Percentiles rank a stretch among this genome's conserved stretches.
Evolutionary conservation across 2,329 filamentous ascomycete genomes (phyloP).

Genomic region (Fusarium hainanense): DNA sequence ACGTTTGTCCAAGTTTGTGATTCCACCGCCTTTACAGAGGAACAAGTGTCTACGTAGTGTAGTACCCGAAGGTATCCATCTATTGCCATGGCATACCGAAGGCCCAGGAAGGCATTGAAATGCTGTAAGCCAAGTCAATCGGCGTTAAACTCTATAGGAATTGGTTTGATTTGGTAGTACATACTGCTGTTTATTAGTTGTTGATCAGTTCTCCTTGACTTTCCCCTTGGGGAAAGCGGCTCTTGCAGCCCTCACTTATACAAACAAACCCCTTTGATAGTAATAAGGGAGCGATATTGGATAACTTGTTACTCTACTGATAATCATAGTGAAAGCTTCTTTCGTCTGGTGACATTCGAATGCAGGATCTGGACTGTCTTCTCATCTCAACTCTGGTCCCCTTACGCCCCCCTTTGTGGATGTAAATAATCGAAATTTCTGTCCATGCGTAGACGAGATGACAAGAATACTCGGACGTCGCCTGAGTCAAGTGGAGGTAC

Average conservation of each 20-base stretch:
- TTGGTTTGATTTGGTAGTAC: background rate
- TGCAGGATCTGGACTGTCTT: background rate
- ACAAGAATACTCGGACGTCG: conserved; percentile 3
- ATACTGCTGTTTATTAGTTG: background rate
- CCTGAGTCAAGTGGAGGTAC: background rate
- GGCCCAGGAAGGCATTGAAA: background rate
- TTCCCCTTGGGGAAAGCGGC: background rate
- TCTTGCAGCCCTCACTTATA: background rate
- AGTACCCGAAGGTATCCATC: conserved; percentile 1
- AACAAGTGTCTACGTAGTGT: background rate
- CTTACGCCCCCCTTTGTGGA: conserved; percentile 1
- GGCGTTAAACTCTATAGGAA: background rate
- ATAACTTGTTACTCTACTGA: background rate
- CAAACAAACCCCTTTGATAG: background rate
- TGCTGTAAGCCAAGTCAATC: conserved; percentile 2
- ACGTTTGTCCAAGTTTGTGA: background rate
- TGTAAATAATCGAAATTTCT: conserved; percentile 4
- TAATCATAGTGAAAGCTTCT: background rate
- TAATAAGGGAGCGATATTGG: background rate
- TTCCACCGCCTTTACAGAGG: conserved; percentile 1
- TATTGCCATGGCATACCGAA: background rate
- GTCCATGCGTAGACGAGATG: background rate
- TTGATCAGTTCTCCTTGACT: background rate
- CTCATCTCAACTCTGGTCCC: background rate
- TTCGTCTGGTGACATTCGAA: background rate